phyloP scores from a whole-genome alignment of 2,329 filamentous ascomycete species.

The Ploettnerulaceae sp. region DNA sequence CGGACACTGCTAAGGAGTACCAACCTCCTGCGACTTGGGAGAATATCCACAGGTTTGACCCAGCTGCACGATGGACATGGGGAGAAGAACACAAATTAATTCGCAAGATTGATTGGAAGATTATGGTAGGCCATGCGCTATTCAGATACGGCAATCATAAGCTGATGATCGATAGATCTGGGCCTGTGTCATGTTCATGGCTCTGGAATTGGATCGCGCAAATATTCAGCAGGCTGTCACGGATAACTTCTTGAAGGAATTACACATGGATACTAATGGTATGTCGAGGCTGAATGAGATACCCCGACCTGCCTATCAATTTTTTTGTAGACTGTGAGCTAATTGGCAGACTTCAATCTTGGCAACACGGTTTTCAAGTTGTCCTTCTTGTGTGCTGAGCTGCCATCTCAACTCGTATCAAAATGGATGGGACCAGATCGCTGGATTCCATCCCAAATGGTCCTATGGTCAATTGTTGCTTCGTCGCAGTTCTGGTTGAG shows the following conservation, averaged over 20 bases:
- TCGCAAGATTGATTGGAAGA: constrained; percentile 30
- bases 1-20: constrained; percentile 25
- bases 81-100: constrained; percentile 28
- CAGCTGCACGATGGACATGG: constrained; percentile 27
- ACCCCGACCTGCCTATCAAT: background rate
- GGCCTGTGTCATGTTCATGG: constrained; percentile 55
- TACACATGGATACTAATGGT: constrained; percentile 43
- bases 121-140: too few relatives aligned
- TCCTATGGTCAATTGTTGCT: constrained; percentile 51
- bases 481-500: constrained; percentile 41
- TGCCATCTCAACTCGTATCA: constrained; percentile 49
- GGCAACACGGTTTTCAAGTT: constrained; percentile 41
- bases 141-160: too few relatives aligned
- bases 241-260: constrained; percentile 49
- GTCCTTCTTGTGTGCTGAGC: constrained; percentile 40
- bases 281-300: too few relatives aligned
- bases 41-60: constrained; percentile 27
- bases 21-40: constrained; percentile 26
- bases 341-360: constrained; percentile 41
- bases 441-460: constrained; percentile 48
- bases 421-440: constrained; percentile 49
- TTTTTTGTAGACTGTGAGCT: background rate
- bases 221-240: constrained; percentile 56
- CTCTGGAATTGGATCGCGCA: constrained; percentile 54
- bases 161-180: too few relatives aligned